Evolutionary conservation across 2,329 filamentous ascomycete species (phyloP).

Genomic region (Aspergillus novoparasiticus): DNA sequence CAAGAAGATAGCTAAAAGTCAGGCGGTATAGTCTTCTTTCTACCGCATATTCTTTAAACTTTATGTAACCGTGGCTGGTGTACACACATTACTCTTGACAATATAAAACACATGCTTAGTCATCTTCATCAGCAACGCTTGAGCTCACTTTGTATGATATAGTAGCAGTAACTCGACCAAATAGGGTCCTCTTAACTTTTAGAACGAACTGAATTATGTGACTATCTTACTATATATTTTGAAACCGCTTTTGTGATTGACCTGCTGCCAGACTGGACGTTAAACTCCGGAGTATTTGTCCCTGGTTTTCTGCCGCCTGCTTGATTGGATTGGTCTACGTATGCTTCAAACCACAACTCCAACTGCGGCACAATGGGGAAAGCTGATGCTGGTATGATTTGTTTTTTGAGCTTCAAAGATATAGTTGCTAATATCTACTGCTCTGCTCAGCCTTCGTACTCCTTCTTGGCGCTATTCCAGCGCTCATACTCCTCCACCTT

Average conservation of each 20-base stretch:
- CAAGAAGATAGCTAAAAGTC: no score
- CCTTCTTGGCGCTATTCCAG: constrained; percentile 59
- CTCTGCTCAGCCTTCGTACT: constrained; percentile 21
- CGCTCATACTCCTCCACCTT: constrained; percentile 69
- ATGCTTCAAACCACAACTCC: not conserved
- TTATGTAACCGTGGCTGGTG: no score
- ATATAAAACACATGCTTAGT: no score
- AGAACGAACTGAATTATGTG: not conserved
- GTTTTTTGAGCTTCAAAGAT: not conserved
- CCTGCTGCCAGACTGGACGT: no score
- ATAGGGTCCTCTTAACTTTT: not conserved
- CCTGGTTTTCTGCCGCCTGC: not conserved
- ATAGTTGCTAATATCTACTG: not conserved
- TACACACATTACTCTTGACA: no score
- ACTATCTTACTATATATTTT: not conserved
- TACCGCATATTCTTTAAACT: no score
- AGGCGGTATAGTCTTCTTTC: no score
- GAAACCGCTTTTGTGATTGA: not conserved
- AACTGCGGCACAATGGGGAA: constrained; percentile 23
- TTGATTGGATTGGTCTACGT: not conserved
- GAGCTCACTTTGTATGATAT: not conserved
- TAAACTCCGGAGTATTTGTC: not conserved
- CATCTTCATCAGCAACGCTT: no score
- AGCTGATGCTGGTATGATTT: constrained; percentile 26
- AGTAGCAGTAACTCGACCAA: not conserved